Evolutionary conservation across 352 stramenopile genomes (phyloP), one percentile per base, ranked within the genome.

Genomic region (Stramenopiles sp.): DNA sequence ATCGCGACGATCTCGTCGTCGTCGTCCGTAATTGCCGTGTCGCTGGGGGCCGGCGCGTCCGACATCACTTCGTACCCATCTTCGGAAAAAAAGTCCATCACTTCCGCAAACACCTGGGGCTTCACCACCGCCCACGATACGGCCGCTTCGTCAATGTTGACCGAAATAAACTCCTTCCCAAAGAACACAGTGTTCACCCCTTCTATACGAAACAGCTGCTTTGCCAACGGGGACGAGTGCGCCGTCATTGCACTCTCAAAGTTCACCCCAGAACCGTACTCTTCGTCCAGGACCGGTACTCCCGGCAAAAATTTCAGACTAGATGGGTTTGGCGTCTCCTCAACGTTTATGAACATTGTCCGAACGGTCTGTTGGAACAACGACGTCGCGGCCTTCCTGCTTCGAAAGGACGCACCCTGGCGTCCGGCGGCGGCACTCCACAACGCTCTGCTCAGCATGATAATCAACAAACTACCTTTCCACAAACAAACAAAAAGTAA

Each of bases 1-100:
- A 99, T 97, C 31, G 91, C 91, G 31, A 99, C 94, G 37, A 99
- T 89, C 80, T 99, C 95, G 77, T 94, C 89, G 79, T 99, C 95
- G 48, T 96, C 90, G 2, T 97, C 92, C 25, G 97, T 82, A 78
- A 98, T 97, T 0, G 87, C 73, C 18, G 75, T 68, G 0, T 76
- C 75, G n/a, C n/a, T n/a, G n/a, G n/a, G n/a, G n/a, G n/a, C n/a
- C n/a, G n/a, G n/a, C n/a, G n/a, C n/a, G n/a, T n/a, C n/a, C n/a
- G n/a, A n/a, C n/a, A n/a, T n/a, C n/a, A 1, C 89, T 30, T 25
- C 83, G 76, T 83, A 92, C n/a, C n/a, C 87, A 80, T 92, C 84
- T 3, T 69, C 1, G 25, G n/a, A 4, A 32, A n/a, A n/a, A 33
- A 18, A 32, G 12, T 77, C 49, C 0, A 74, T 78, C 48, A 75